Conservation (phyloP, 441 rosid genomes). For the Sinapis alba region DNA sequence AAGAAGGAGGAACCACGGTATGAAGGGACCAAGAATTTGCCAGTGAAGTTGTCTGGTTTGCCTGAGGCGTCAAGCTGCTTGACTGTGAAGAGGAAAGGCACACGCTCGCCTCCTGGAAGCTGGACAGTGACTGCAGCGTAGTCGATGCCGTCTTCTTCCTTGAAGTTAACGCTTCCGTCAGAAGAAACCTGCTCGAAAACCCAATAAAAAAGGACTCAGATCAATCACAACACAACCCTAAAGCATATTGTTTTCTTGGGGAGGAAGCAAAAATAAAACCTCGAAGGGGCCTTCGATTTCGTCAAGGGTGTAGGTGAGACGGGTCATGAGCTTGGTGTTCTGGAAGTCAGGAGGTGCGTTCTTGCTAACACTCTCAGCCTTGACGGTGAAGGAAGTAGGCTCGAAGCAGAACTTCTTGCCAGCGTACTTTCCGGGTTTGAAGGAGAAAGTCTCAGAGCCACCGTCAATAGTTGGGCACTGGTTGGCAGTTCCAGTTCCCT, state of each 20-base stretch:
- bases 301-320: conserved; percentile 87
- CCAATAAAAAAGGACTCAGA: not conserved
- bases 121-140: conserved; percentile 90
- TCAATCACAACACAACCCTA: conserved; percentile 35
- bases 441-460: conserved; percentile 61
- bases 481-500: conserved; percentile 88
- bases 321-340: conserved; percentile 89
- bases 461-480: conserved; percentile 84
- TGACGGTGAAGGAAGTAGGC: conserved; percentile 61
- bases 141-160: conserved; percentile 85
- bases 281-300: conserved; percentile 93
- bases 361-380: conserved; percentile 75
- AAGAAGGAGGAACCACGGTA: conserved; percentile 90
- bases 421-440: conserved; percentile 79
- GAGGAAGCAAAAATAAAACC: conserved; percentile 18
- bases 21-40: conserved; percentile 79
- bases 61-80: conserved; percentile 83
- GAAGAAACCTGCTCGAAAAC: conserved; percentile 53
- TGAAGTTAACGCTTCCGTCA: conserved; percentile 65
- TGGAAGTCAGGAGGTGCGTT: conserved; percentile 87
- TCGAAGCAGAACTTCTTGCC: conserved; percentile 81
- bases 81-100: conserved; percentile 88
- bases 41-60: conserved; percentile 73
- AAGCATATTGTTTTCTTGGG: not conserved
- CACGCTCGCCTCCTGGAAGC: conserved; percentile 89